Base-by-base conservation (phyloP, 208 protist species). In the Histomonas meleagridis region DNA sequence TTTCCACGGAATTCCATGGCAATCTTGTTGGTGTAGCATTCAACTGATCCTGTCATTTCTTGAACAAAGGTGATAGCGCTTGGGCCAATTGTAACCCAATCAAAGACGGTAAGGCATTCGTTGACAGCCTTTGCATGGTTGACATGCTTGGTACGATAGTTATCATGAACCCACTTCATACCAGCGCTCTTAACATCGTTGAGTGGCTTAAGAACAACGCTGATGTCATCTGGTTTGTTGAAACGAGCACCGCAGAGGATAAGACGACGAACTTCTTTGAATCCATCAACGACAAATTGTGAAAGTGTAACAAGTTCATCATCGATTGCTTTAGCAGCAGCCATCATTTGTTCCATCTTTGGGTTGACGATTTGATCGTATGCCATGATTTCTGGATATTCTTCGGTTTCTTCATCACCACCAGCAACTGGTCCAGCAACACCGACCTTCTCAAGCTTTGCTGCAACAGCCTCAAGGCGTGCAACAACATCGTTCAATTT, bases 1-100 rank as follows among this genome's bases (percentile, higher is more conserved):
- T 55, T 57, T n/a, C 43, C 76, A 86, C 76, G 76, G 76, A 38
- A 86, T 57, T 86, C 46, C 76, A 86, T 86, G 5, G 46, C 5
- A 38, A 86, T 12, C 46, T 86, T 86, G 76, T 86, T 86, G 3
- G 76, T 86, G 46, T 86, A 86, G 76, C 76, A 86, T 16, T 38
- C 0, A 28, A 86, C 76, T 9, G 76, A 32, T 26, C 76, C 76
- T 86, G 76, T 86, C 76, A 86, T 86, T 86, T 86, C 76, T 48
- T 32, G 26, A 28, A 46, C 76, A 26, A 40, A 86, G 23, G 43
- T 48, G 1, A 26, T 46, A 55, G 76, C 76, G 38, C 46, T 57
- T 51, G 76, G 40, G 26, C 76, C 76, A 16, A 86, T 86, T 48
- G 43, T 12, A 51, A 46, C 40, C 76, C 76, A 86, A 38, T 32